Evolutionary conservation across 352 stramenopile genomes (phyloP).

Genomic region (Globisporangium acanthophoron): DNA sequence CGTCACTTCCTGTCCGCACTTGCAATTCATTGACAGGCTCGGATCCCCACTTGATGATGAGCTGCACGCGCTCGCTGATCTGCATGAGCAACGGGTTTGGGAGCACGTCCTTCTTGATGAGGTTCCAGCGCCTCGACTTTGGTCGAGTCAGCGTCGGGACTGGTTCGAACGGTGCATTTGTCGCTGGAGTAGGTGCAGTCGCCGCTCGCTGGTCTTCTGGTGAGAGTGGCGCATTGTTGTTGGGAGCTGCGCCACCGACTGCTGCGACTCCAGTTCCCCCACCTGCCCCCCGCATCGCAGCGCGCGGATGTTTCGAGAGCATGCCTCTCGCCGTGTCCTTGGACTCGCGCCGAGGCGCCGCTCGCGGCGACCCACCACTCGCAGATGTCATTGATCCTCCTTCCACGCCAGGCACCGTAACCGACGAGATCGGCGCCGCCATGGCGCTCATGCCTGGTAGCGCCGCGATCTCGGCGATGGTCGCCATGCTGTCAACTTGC

Average conservation of each 20-base stretch:
- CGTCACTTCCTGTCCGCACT: too few species aligned
- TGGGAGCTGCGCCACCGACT: not conserved
- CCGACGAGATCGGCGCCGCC: slow-evolving; percentile 5
- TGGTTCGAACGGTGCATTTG: not conserved
- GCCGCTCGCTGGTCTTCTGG: slow-evolving; percentile 2
- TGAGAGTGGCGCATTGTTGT: not conserved
- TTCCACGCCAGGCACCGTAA: not conserved
- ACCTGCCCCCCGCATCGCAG: slow-evolving; percentile 1
- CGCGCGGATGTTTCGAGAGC: slow-evolving; percentile 11
- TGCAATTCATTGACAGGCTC: not conserved
- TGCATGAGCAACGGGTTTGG: slow-evolving; percentile 52
- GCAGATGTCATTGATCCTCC: not conserved
- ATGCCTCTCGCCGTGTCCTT: slow-evolving; percentile 9
- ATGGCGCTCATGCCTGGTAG: slow-evolving; percentile 8
- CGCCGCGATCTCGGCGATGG: slow-evolving; percentile 2
- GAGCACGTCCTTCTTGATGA: slow-evolving; percentile 22
- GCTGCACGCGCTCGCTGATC: slow-evolving; percentile 52
- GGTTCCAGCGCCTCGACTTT: slow-evolving; percentile 11
- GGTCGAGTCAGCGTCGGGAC: not conserved
- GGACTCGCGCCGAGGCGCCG: slow-evolving; percentile 3
- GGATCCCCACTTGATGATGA: slow-evolving; percentile 54
- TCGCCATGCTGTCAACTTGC: slow-evolving; percentile 3
- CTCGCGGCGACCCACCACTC: not conserved
- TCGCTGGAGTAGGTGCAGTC: not conserved
- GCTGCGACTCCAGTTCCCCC: not conserved